Percentiles rank a stretch among this genome's conserved stretches.
Conservation (phyloP, 495 filamentous ascomycete species). For the Staphylotrichum longicolle region DNA sequence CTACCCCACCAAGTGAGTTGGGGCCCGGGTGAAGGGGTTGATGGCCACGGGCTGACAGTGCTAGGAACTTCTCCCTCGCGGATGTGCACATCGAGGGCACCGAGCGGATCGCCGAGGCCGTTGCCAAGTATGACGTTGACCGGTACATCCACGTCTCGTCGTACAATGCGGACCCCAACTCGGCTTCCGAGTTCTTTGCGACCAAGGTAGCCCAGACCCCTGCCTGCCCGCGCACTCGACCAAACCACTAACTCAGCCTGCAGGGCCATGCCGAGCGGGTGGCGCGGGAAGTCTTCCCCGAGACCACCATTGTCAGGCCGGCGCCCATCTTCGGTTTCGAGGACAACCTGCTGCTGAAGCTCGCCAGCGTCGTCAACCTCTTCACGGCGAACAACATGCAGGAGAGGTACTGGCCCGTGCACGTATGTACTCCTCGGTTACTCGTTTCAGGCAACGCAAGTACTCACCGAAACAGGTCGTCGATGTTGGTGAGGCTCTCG, state of each 20-base stretch:
- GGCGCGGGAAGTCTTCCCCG: conserved; percentile 87
- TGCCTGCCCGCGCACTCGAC: background rate
- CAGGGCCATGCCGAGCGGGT: conserved; percentile 78
- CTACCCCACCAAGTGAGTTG: conserved; percentile 89
- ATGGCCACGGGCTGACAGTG: conserved; percentile 31
- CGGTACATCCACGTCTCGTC: conserved; percentile 96
- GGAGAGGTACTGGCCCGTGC: conserved; percentile 87
- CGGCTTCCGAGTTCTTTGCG: conserved; percentile 78
- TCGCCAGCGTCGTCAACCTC: conserved; percentile 73
- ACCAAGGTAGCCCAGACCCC: conserved; percentile 65
- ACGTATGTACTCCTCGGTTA: conserved; percentile 58
- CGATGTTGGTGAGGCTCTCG: conserved; percentile 85
- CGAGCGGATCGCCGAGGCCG: conserved; percentile 93
- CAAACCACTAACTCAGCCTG: conserved; percentile 15
- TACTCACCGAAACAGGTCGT: conserved; percentile 54
- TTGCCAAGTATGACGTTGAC: conserved; percentile 97
- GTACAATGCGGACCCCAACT: conserved; percentile 81
- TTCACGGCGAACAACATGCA: conserved; percentile 91
- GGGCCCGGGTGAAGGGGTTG: background rate
- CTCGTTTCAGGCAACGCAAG: background rate
- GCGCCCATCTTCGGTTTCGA: conserved; percentile 94
- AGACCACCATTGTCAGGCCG: conserved; percentile 95
- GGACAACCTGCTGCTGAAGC: conserved; percentile 82
- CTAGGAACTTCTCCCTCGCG: conserved; percentile 86
- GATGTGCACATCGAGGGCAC: conserved; percentile 93